Percentiles rank a stretch among this genome's conserved stretches.
These are phyloP conservation scores for Kalmusia sp. DNA, from an alignment of 2,329 filamentous ascomycete species.

Conservation along the genomic window DNA sequence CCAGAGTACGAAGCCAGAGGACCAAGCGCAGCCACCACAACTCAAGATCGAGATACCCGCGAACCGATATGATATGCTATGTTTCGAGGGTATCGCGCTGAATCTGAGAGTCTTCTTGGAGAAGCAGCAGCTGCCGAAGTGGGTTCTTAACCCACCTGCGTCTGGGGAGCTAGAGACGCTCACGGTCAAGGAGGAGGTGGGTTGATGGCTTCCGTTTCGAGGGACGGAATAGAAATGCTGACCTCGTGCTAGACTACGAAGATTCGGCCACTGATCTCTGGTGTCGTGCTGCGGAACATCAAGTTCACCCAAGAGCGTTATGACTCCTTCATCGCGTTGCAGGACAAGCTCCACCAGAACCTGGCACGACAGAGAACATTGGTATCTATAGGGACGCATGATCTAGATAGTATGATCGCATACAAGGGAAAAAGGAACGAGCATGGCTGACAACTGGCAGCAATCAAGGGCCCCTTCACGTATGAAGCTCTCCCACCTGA, in stretches of 20 bases:
- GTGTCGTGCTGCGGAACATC: slow-evolving; percentile 87
- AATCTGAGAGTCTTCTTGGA: slow-evolving; percentile 96
- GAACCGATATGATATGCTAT: slow-evolving; percentile 93
- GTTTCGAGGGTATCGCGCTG: slow-evolving; percentile 94
- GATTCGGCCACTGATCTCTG: slow-evolving; percentile 87
- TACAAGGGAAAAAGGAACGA: not conserved
- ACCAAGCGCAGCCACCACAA: slow-evolving; percentile 80
- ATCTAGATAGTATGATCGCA: slow-evolving; percentile 71
- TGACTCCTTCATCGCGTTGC: slow-evolving; percentile 95
- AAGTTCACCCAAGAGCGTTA: slow-evolving; percentile 91
- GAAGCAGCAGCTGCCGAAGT: slow-evolving; percentile 78
- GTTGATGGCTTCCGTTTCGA: not conserved
- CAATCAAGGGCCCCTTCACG: slow-evolving; percentile 90
- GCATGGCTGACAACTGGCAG: slow-evolving; percentile 28
- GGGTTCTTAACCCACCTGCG: slow-evolving; percentile 74
- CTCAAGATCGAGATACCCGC: slow-evolving; percentile 98
- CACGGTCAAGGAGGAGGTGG: slow-evolving; percentile 72
- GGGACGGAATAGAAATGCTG: slow-evolving; percentile 11
- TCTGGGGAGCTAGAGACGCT: slow-evolving; percentile 80
- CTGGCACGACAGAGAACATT: slow-evolving; percentile 90
- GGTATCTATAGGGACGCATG: slow-evolving; percentile 97
- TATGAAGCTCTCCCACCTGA: slow-evolving; percentile 93
- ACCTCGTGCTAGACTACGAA: slow-evolving; percentile 65
- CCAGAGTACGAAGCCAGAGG: slow-evolving; percentile 41
- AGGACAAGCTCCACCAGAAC: slow-evolving; percentile 98